Base-by-base conservation (phyloP, 176 grass and related monocot species). In the Carex scoparia region DNA sequence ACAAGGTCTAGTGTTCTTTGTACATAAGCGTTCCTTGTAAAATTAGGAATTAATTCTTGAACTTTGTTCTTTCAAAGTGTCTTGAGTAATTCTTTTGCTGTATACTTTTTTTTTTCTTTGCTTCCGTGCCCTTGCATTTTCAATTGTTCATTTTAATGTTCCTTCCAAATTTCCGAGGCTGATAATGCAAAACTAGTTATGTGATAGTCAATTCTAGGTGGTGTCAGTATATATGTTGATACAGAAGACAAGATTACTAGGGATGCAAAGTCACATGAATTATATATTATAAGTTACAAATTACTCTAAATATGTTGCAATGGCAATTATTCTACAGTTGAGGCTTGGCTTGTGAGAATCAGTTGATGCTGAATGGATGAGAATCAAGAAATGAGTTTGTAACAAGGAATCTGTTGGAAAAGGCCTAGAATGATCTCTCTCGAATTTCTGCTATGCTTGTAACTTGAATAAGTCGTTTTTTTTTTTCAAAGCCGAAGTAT, bases 11-110 rank as follows among this genome's bases (percentile, higher is more conserved):
- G 72, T 3, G 49, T 28, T 76, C 7, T 76, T 1, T 76, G 72
- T 76, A 76, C 72, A 55, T 76, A 54, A 53, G 46, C 49, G 71
- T 75, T 54, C 71, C 46, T 75, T 75, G 71, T 75, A 76, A 55
- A 56, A 54, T 76, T 76, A 76, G 72, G 48, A 54, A 76, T 48
- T 55, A 31, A 76, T 54, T 54, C 46, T 31, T 76, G 42, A 13
- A 76, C 11, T 28, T 51, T 23, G 23, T 51, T 54, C 4, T 53
- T 76, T 76, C 11, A 31, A 10, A 76, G 71, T 54, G 19, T 46
- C 4, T 76, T 23, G 44, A 32, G 71, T 30, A 76, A 76, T 76
- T 55, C 72, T 18, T 44, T 69, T 40, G 10, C 10, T 54, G 48
- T 55, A 5, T 28, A 32, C 19, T 55, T 76, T 23, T 23, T 23